Evolutionary conservation across 176 grass and related monocot genomes (phyloP).

Genomic region (Dactylis glomerata): DNA sequence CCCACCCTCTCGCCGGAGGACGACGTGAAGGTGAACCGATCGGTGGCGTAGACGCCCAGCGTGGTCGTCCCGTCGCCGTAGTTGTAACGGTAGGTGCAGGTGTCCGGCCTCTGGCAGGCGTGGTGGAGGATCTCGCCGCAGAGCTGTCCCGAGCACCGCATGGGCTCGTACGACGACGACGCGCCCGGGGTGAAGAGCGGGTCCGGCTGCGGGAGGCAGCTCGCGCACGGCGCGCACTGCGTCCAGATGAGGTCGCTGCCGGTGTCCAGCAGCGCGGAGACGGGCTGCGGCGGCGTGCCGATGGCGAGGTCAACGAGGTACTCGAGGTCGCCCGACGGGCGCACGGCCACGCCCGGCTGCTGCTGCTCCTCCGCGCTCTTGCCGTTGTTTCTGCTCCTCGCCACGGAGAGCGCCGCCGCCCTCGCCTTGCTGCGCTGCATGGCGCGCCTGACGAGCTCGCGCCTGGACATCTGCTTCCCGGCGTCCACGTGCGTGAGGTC

Average conservation of each 20-base stretch:
- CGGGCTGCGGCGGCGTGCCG: slow-evolving; percentile 52
- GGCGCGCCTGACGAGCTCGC: slow-evolving; percentile 48
- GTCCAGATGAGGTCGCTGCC: slow-evolving; percentile 86
- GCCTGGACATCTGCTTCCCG: slow-evolving; percentile 31
- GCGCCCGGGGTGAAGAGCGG: slow-evolving; percentile 39
- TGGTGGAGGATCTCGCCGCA: slow-evolving; percentile 39
- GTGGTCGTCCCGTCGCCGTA: slow-evolving; percentile 59
- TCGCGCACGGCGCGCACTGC: slow-evolving; percentile 69
- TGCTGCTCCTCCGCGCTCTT: not conserved
- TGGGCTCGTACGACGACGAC: slow-evolving; percentile 53
- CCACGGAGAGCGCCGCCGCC: slow-evolving; percentile 34
- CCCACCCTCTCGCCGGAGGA: slow-evolving; percentile 7
- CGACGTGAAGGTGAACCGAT: slow-evolving; percentile 62
- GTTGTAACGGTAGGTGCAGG: slow-evolving; percentile 57
- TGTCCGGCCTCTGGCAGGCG: slow-evolving; percentile 36
- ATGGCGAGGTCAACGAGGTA: slow-evolving; percentile 53
- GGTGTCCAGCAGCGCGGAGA: slow-evolving; percentile 54
- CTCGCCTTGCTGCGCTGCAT: slow-evolving; percentile 42
- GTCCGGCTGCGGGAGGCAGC: slow-evolving; percentile 46
- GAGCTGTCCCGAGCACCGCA: slow-evolving; percentile 47
- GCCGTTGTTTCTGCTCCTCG: not conserved
- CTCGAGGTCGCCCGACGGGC: slow-evolving; percentile 44
- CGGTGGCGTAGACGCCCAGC: slow-evolving; percentile 39
- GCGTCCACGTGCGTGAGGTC: slow-evolving; percentile 48
- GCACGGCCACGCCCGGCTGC: slow-evolving; percentile 20